These are phyloP conservation scores for Aspergillus tubingensis DNA, from an alignment of 2,329 filamentous ascomycete species.

Conservation along the genomic window DNA sequence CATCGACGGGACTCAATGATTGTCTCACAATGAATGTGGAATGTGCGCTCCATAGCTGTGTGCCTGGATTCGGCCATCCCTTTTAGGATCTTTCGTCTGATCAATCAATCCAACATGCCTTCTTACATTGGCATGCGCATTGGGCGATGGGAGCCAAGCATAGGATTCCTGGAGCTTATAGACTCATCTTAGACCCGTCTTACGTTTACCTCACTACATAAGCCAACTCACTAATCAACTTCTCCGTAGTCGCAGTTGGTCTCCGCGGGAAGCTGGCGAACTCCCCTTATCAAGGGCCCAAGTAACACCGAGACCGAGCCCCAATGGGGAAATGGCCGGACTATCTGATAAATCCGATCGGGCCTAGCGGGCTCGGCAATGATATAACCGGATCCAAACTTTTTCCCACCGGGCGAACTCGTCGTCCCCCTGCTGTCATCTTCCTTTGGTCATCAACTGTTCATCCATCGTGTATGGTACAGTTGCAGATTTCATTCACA, in stretches of 20 bases:
- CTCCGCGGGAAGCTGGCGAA: not conserved
- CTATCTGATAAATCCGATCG: conserved; percentile 29
- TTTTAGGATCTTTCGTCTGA: not conserved
- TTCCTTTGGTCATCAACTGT: conserved; percentile 23
- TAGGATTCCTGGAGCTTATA: too few relatives aligned
- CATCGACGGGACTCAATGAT: not conserved
- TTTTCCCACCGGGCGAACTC: conserved; percentile 26
- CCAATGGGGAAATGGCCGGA: conserved; percentile 19
- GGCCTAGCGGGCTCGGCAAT: conserved; percentile 28
- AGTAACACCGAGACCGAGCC: conserved; percentile 15
- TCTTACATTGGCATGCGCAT: too few relatives aligned
- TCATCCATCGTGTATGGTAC: conserved; percentile 26
- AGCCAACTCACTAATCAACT: not conserved
- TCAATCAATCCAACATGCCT: not conserved
- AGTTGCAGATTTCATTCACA: conserved; percentile 25
- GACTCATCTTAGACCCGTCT: not conserved
- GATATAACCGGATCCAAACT: conserved; percentile 31
- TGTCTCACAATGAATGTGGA: not conserved
- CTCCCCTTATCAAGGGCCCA: not conserved
- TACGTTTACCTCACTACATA: not conserved
- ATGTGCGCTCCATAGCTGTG: not conserved
- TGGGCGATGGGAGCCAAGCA: too few relatives aligned
- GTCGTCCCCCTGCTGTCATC: conserved; percentile 10
- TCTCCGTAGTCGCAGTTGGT: not conserved
- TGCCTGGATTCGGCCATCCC: not conserved